Conservation (phyloP, 176 grass and related monocot species). For the Stipa capillata region DNA sequence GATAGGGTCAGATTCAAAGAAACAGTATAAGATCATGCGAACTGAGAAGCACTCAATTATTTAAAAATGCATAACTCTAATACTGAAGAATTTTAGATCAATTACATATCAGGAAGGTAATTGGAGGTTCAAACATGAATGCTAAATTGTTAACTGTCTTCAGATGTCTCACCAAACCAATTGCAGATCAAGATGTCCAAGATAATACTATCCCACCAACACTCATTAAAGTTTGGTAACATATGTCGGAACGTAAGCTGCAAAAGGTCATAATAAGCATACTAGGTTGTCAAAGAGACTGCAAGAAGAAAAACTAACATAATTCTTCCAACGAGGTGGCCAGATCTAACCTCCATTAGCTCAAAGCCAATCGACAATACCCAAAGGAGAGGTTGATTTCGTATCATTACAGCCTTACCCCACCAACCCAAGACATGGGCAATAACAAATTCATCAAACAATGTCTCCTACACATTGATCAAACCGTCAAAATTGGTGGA, state of each 20-base stretch:
- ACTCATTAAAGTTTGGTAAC: constrained; percentile 99
- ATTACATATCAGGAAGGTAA: constrained; percentile 3
- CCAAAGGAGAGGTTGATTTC: constrained; percentile 94
- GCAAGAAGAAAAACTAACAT: neutral
- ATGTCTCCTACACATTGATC: constrained; percentile 67
- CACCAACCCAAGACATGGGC: constrained; percentile 98
- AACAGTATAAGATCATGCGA: constrained; percentile 15
- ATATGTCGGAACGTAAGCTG: constrained; percentile 98
- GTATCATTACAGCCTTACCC: constrained; percentile 99
- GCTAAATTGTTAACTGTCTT: neutral
- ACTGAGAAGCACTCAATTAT: neutral
- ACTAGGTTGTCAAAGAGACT: constrained; percentile 10
- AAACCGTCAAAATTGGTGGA: constrained; percentile 22
- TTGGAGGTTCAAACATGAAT: neutral
- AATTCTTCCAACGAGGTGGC: neutral
- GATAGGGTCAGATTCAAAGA: constrained; percentile 16
- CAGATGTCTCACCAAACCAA: constrained; percentile 83
- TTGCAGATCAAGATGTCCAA: constrained; percentile 99
- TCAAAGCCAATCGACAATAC: constrained; percentile 94
- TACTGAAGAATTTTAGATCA: neutral
- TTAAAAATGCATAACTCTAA: neutral
- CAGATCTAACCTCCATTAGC: constrained; percentile 85
- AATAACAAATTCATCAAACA: constrained; percentile 98
- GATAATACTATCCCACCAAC: constrained; percentile 99
- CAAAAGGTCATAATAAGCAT: constrained; percentile 27